Conservation (phyloP, 2,329 filamentous ascomycete genomes). For the Penicillium crustosum region DNA sequence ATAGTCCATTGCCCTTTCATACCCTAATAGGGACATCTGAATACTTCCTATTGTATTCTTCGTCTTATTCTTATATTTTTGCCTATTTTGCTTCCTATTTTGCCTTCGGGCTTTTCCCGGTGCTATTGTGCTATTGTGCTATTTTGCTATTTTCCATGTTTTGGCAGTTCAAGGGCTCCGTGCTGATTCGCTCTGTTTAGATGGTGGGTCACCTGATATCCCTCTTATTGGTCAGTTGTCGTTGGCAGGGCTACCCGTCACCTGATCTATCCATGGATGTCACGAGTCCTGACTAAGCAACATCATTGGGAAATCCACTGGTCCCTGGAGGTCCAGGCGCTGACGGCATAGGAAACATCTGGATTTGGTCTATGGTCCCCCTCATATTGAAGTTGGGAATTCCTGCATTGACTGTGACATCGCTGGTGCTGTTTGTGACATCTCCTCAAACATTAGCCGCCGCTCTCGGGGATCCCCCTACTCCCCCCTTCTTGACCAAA, state of each 20-base stretch:
- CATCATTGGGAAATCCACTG: constrained; percentile 7
- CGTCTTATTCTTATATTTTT: not conserved
- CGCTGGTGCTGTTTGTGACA: not conserved
- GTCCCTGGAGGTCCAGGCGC: constrained; percentile 9
- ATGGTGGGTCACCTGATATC: constrained; percentile 2
- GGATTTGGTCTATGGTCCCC: not conserved
- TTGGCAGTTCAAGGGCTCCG: not conserved
- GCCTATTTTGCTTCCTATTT: not conserved
- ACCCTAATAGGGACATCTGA: not conserved
- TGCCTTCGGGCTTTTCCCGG: not conserved
- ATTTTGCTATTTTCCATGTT: constrained; percentile 7
- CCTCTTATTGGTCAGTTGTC: constrained; percentile 11
- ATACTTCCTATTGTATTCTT: not conserved
- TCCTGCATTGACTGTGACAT: not conserved
- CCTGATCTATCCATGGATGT: constrained; percentile 5
- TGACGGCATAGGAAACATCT: constrained; percentile 7
- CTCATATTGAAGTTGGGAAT: not conserved
- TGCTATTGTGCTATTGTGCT: not conserved
- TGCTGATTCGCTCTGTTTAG: constrained; percentile 16
- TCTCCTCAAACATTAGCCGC: not conserved
- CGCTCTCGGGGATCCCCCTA: not conserved
- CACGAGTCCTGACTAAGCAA: constrained; percentile 18
- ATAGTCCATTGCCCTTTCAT: not conserved
- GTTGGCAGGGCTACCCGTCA: constrained; percentile 28
- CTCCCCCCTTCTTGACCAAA: not conserved